These are phyloP conservation scores for Solanum aculeatissimum DNA, from an alignment of 305 asterid genomes.

Conservation along the genomic window DNA sequence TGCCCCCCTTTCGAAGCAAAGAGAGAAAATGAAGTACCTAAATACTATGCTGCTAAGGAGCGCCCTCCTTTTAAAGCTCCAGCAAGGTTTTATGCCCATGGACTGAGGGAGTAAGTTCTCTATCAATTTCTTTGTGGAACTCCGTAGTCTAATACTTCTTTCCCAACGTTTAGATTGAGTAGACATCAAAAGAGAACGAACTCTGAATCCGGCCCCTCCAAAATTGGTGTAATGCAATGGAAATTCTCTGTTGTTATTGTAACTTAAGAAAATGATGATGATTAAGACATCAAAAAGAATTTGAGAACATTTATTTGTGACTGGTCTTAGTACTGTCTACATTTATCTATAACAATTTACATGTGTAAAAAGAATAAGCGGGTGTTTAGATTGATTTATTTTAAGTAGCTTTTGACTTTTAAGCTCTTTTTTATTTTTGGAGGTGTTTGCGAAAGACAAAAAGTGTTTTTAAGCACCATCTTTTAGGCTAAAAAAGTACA, in stretches of 20 bases:
- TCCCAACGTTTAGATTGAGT: no score
- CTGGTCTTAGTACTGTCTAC: background rate
- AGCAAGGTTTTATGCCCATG: slow-evolving; percentile 33
- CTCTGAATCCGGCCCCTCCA: no score
- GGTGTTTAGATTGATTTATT: no score
- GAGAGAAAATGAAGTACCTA: slow-evolving; percentile 32
- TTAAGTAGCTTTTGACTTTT: no score
- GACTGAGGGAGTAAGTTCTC: slow-evolving; percentile 48
- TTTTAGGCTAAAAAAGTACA: no score
- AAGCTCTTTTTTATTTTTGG: no score
- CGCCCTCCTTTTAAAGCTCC: slow-evolving; percentile 44
- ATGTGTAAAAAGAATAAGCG: background rate
- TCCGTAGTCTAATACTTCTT: background rate
- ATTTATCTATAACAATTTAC: background rate
- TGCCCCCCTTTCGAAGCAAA: slow-evolving; percentile 26
- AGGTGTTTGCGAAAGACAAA: no score
- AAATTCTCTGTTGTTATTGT: background rate
- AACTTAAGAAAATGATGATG: background rate
- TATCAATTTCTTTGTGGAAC: background rate
- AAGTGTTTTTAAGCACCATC: no score
- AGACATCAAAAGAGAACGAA: no score
- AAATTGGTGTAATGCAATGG: background rate
- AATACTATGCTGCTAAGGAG: slow-evolving; percentile 24
- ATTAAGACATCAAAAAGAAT: background rate
- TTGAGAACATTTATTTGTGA: background rate